Base-by-base conservation (phyloP, 1,139 yeast genomes). In the Sugiyamaella xylanicola region DNA sequence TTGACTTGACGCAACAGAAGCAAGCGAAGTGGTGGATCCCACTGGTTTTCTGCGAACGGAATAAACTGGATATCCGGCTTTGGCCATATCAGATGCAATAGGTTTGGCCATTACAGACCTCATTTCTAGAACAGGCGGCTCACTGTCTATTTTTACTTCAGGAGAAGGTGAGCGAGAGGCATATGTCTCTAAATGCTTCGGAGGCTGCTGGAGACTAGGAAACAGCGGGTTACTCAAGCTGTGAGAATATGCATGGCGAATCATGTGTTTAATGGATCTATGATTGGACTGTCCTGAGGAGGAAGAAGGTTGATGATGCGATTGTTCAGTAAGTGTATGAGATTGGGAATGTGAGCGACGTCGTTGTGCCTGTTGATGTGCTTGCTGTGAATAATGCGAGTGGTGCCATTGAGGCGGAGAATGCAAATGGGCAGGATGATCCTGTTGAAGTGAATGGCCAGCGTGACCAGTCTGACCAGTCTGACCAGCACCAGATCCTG, bases 21-120 rank as follows among this genome's bases (percentile, higher is more conserved):
- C 40, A 29, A 45, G 11, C 5, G 48, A 45, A 32, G 17, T 45
- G 41, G 4, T 35, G 7, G 50, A 46, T 2, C 52, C 46, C 2
- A 48, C 52, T 16, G 52, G 52, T n/a, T 42, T 40, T 25, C 52
- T 40, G 7, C 40, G 46, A 1, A 48, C 46, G 1, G 47, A 27
- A 29, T 48, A 41, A 3, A 48, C 40, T 8, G 52, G 47, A 17
- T 35, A 48, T n/a, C 52, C 52, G n/a, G 52, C 52, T 19, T 35
- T 48, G 21, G 52, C 46, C 52, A 48, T 48, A 29, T 48, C 52
- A 13, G 41, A 16, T 9, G 52, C 36, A 16, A 48, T 40, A 2
- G 52, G 52, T 13, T 42, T 41, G 19, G 41, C 25, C 15, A 16
- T 9, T 16, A 37, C 2, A 1, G 32, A 22, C 5, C 29, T 19